These are phyloP conservation scores for Citrus sp. DNA, from an alignment of 345 rosid genomes.

Conservation along the genomic window DNA sequence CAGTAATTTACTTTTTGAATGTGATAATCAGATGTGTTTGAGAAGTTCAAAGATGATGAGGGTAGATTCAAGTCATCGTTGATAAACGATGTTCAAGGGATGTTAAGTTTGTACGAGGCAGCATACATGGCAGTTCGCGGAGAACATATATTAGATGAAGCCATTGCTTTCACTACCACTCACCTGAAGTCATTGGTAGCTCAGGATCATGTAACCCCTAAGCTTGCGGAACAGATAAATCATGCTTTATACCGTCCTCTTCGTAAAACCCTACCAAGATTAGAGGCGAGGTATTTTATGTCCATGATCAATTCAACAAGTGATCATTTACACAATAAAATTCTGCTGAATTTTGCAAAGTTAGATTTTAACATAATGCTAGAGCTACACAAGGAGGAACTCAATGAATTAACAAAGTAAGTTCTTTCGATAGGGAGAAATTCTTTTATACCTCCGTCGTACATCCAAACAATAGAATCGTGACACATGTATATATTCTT, in stretches of 20 bases:
- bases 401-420: conserved; percentile 6
- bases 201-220: neutral
- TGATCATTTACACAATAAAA: neutral
- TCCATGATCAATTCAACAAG: neutral
- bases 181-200: neutral
- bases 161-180: conserved; percentile 9
- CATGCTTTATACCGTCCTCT: conserved; percentile 2
- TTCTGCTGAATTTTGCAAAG: conserved; percentile 21
- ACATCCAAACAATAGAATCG: too few relatives aligned
- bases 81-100: conserved; percentile 7
- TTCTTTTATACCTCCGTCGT: too few relatives aligned
- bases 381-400: conserved; percentile 14
- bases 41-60: neutral
- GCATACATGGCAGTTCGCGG: conserved; percentile 9
- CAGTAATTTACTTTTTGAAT: neutral
- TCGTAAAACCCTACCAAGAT: conserved; percentile 13
- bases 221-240: neutral
- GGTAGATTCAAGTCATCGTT: conserved; percentile 12
- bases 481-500: too few relatives aligned
- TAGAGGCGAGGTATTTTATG: conserved; percentile 20
- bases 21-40: conserved; percentile 1
- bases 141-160: conserved; percentile 21
- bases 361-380: conserved; percentile 20
- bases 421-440: neutral
- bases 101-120: conserved; percentile 20